Evolutionary conservation across 352 stramenopile species (phyloP), one percentile per base, ranked within the genome.

Genomic region (Globisporangium iwayamae): DNA sequence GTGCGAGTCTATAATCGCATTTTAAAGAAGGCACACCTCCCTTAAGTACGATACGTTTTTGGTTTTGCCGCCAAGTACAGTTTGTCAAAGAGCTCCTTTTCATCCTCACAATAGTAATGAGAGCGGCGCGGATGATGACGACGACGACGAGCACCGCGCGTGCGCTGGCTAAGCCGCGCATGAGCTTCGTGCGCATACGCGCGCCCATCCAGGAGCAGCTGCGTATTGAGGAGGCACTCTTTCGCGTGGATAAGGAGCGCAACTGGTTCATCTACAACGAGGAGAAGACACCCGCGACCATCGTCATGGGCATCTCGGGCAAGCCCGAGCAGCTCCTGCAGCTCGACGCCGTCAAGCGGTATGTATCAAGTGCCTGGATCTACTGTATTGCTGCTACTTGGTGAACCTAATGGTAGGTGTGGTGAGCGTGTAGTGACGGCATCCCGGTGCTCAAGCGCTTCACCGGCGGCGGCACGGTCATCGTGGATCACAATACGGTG

Each of bases 401-500:
- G 25, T 28, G 25, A 28, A 28, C 2, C 25, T 28, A 28, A 28
- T 28, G 25, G 25, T 28, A 2, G 25, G 1, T 28, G 25, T 28
- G 25, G 25, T 28, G 25, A 28, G 25, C 25, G 30, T 50, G 11
- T 39, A 95, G 87, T 22, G 84, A 91, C 60, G 69, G 78, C 4
- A 89, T 98, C 50, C 82, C 85, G 1, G 83, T 98, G 64, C 77
- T 98, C 48, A 96, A 96, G 75, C 88, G 97, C 54, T 99, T 99
- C 76, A 98, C 87, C 14, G 97, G 97, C 47, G 97, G 96, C 18
- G 97, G 97, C 25, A 99, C 96, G 0, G 97, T 99, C 34, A 97
- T 99, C 36, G 89, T 99, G 52, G 96, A 99, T 76, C 64, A 93
- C 58, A 91, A 89, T 68, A 97, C 92, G 14, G 72, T 97, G 38